Conservation (phyloP, 345 rosid species). For the Eucalyptus globulus region DNA sequence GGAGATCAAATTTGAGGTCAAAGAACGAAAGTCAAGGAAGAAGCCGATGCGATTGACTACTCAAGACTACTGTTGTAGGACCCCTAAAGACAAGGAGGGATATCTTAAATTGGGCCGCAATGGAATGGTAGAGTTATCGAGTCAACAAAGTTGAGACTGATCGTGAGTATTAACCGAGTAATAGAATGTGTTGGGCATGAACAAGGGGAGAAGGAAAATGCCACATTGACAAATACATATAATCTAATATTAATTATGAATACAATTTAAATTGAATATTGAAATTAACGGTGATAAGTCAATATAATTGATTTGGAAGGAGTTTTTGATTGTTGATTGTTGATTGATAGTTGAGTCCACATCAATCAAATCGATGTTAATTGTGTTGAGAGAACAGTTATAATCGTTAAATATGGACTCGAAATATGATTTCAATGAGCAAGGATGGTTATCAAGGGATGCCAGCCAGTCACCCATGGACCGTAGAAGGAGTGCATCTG, state of each 20-base stretch:
- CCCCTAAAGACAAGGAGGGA: not conserved
- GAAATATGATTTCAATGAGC: no score
- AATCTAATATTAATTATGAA: accelerated
- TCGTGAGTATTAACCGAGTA: accelerated
- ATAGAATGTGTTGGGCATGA: no score
- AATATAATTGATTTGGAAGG: not conserved
- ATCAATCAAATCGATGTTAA: not conserved
- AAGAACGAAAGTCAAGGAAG: not conserved
- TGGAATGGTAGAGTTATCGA: not conserved
- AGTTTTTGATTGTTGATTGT: accelerated
- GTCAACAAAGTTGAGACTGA: accelerated
- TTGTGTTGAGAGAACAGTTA: accelerated
- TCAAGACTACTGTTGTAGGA: not conserved
- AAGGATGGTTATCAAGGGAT: accelerated
- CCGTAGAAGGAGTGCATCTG: accelerated
- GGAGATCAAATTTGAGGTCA: not conserved
- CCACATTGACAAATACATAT: accelerated
- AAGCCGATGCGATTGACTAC: not conserved
- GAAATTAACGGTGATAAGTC: accelerated
- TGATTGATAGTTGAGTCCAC: accelerated
- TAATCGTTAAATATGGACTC: no score
- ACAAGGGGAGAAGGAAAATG: not conserved
- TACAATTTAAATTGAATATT: accelerated
- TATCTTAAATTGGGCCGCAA: not conserved
- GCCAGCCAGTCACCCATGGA: no score